Base-by-base conservation (phyloP, 2,329 filamentous ascomycete species). In the Didymella lethalis region DNA sequence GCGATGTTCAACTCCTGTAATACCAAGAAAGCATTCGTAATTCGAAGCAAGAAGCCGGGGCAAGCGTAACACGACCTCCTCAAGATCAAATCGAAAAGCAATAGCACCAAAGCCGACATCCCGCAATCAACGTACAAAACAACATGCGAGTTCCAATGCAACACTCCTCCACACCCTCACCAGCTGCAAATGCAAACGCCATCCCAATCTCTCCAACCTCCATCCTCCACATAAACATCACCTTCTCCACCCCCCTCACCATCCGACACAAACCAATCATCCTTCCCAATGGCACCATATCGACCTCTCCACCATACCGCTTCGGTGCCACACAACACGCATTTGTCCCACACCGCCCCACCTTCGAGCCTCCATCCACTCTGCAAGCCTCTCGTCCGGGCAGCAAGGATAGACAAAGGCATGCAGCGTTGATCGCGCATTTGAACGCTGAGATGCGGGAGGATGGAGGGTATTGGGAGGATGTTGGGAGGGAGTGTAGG, bases 331-430 rank as follows among this genome's bases (percentile, higher is more conserved):
- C 14, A 4, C 10, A 25, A 16, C 41, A 20, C 16, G 20, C 20
- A 14, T 57, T 57, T n/a, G 32, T 57, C 1, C 48, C 48, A 1
- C 43, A 52, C 20, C 54, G 28, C 18, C 54, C 48, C 5, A 52
- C 28, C 6, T 57, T 57, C 28, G 12, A 8, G 2, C 23, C 31
- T 3, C 25, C 38, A 10, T 23, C 16, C 11, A 25, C 7, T 2
- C 8, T 20, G 7, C 38, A 38, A 8, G 34, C 16, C 2, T 38
- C 11, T 18, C 34, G 16, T 18, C 5, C 34, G 16, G n/a, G 34
- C 34, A 38, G 20, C 20, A 40, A 43, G 6, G 26, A 46, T 7
- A 23, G 7, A 18, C 16, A 5, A 7, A 14, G 4, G 11, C 38
- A 48, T 10, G 52, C 45, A 45, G 46, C 53, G 16, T 40, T 56